Percentiles rank a stretch among this genome's conserved stretches.
Conservation (phyloP, 2,329 filamentous ascomycete genomes). For the Nigrograna mackinnonii region DNA sequence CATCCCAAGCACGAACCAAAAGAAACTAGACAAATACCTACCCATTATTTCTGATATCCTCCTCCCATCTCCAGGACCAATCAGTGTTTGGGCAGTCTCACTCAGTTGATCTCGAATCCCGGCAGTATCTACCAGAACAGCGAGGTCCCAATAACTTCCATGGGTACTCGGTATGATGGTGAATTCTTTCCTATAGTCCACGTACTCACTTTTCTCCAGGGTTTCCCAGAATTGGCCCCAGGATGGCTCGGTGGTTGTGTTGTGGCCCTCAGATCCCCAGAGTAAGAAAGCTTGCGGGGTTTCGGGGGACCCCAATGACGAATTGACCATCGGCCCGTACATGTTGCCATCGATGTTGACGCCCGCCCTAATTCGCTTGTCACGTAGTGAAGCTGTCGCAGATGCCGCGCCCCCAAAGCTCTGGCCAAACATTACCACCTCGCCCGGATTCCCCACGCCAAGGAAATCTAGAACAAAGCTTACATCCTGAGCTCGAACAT, state of each 20-base stretch:
- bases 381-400: constrained; percentile 22
- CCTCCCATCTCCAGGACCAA: constrained; percentile 7
- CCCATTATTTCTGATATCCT: constrained; percentile 11
- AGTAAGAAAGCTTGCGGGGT: constrained; percentile 10
- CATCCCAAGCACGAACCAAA: constrained; percentile 8
- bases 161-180: constrained; percentile 11
- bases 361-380: constrained; percentile 26
- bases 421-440: constrained; percentile 27
- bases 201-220: constrained; percentile 2
- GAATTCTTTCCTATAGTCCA: constrained; percentile 14
- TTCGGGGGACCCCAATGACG: constrained; percentile 3
- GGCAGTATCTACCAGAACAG: constrained; percentile 13
- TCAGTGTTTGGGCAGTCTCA: constrained; percentile 6
- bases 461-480: constrained; percentile 17
- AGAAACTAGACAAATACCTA: constrained; percentile 14
- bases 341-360: constrained; percentile 34
- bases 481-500: constrained; percentile 15
- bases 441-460: constrained; percentile 1
- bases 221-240: constrained; percentile 13
- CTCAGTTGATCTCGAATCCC: constrained; percentile 8
- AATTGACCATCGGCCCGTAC: constrained; percentile 15
- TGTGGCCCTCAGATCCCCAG: constrained; percentile 11
- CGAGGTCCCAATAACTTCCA: constrained; percentile 17
- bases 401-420: constrained; percentile 34
- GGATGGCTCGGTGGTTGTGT: constrained; percentile 6